Conservation (phyloP, 2,329 filamentous ascomycete species). For the Lecanosticta acicola region DNA sequence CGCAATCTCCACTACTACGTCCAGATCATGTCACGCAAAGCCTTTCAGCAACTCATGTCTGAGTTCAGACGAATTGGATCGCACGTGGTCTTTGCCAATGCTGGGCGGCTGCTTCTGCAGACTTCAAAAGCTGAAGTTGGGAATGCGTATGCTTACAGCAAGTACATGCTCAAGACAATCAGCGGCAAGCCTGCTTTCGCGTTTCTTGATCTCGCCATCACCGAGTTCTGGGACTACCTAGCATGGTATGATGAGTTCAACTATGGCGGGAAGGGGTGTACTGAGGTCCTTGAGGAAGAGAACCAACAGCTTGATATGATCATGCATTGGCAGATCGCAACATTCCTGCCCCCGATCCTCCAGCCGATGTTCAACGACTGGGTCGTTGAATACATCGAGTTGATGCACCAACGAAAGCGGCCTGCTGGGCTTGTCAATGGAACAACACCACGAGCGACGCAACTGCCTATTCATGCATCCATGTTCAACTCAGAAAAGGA, state of each 20-base stretch:
- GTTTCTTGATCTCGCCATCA: constrained; percentile 94
- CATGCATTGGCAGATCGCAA: constrained; percentile 97
- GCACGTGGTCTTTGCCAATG: constrained; percentile 88
- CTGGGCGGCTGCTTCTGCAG: constrained; percentile 83
- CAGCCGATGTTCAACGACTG: constrained; percentile 85
- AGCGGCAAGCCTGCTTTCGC: constrained; percentile 92
- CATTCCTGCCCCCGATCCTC: constrained; percentile 74
- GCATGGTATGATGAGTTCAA: constrained; percentile 99
- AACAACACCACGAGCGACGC: constrained; percentile 53
- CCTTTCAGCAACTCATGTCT: constrained; percentile 92
- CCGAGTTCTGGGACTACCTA: constrained; percentile 98
- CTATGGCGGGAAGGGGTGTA: constrained; percentile 89
- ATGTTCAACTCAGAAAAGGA: constrained; percentile 54
- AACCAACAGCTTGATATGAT: constrained; percentile 80
- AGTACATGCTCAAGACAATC: constrained; percentile 97
- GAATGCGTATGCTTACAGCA: constrained; percentile 92
- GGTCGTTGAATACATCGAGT: constrained; percentile 88
- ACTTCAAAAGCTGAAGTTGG: constrained; percentile 95
- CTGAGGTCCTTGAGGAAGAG: constrained; percentile 69
- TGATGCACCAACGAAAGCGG: constrained; percentile 85
- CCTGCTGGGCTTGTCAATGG: constrained; percentile 45
- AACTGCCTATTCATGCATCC: constrained; percentile 53
- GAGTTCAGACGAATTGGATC: constrained; percentile 94
- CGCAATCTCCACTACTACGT: constrained; percentile 93
- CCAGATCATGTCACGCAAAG: constrained; percentile 97